Evolutionary conservation across 1,284 basidiomycete species (phyloP), one percentile per base, ranked within the genome.

Genomic region (Coniferiporia sulphurascens): DNA sequence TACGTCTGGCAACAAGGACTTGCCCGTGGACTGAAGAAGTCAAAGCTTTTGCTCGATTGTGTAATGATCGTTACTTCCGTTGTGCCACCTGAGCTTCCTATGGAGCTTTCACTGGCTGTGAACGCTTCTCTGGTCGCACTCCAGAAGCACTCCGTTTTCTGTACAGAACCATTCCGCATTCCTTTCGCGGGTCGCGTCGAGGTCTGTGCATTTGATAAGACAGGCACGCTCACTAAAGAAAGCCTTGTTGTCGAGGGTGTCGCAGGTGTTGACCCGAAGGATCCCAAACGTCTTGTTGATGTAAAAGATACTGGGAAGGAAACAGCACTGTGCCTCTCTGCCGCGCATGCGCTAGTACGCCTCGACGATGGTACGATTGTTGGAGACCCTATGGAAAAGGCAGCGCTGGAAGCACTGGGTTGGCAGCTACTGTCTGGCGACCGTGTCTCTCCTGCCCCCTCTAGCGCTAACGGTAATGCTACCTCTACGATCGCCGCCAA

Each of bases 351-450:
- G 0, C 79, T 99, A 3, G 96, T 99, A 19, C 81, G 93, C 55
- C 81, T 99, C 43, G 91, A 93, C 65, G 95, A 98, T 68, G 96
- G 94, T 3, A 88, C 87, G 0, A 79, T 97, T 41, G 95, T 99
- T 38, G 97, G 96, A 13, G 97, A 99, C 71, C 96, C 97, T 0
- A 99, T 99, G 96, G 96, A 99, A 74, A 96, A 96, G 76, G 96
- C 93, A 0, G 96, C 96, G 0, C 77, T 99, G 15, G 92, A 95
- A 65, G 90, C 94, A 1, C 80, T 99, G 50, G 87, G 92, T 60
- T 99, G 96, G 96, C 85, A 87, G 64, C 73, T 99, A 19, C 79
- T 43, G 90, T 88, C 74, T 91, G 91, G 81, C 22, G 61, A 59
- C 45, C 53, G 65, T 49, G 74, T 67, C 32, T 58, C 36, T 62